phyloP scores from a whole-genome alignment of 1,139 yeast species.

The Suhomyces coccinellae region DNA sequence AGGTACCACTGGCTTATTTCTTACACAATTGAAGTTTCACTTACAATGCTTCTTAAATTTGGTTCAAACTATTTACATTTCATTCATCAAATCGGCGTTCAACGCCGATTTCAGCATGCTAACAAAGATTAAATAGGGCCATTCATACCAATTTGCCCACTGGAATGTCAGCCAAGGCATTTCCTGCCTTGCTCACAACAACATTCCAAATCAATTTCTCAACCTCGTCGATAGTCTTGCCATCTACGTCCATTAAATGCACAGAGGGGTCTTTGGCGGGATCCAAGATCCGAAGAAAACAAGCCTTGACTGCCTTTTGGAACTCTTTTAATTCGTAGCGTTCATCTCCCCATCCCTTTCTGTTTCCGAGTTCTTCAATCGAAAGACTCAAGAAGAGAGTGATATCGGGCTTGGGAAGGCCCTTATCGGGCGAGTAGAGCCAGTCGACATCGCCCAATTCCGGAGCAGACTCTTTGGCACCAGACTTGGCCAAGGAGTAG shows the following conservation, averaged over 20 bases:
- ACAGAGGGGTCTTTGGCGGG: slow-evolving; percentile 37
- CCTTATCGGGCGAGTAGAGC: slow-evolving; percentile 80
- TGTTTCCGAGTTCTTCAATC: slow-evolving; percentile 43
- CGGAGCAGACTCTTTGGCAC: slow-evolving; percentile 26
- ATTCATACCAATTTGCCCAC: not conserved
- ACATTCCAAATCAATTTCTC: slow-evolving; percentile 30
- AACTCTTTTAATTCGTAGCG: slow-evolving; percentile 77
- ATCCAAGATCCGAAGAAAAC: slow-evolving; percentile 53
- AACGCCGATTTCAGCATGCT: not conserved
- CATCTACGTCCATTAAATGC: slow-evolving; percentile 58
- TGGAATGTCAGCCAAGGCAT: slow-evolving; percentile 2
- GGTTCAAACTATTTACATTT: too few species aligned
- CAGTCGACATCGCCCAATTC: slow-evolving; percentile 58
- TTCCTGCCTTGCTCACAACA: slow-evolving; percentile 2
- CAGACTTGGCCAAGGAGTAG: slow-evolving; percentile 77
- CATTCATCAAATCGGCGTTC: too few species aligned
- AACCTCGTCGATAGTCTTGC: slow-evolving; percentile 58
- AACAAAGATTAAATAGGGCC: not conserved
- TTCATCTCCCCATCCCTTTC: slow-evolving; percentile 91
- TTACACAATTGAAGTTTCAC: too few species aligned
- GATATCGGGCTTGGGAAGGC: slow-evolving; percentile 84
- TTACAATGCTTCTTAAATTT: too few species aligned
- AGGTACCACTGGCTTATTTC: too few species aligned
- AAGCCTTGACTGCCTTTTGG: slow-evolving; percentile 64
- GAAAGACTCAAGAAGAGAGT: slow-evolving; percentile 74